Evolutionary conservation across 805 yeast species (phyloP).

Genomic region (Nakazawaea pomicola): DNA sequence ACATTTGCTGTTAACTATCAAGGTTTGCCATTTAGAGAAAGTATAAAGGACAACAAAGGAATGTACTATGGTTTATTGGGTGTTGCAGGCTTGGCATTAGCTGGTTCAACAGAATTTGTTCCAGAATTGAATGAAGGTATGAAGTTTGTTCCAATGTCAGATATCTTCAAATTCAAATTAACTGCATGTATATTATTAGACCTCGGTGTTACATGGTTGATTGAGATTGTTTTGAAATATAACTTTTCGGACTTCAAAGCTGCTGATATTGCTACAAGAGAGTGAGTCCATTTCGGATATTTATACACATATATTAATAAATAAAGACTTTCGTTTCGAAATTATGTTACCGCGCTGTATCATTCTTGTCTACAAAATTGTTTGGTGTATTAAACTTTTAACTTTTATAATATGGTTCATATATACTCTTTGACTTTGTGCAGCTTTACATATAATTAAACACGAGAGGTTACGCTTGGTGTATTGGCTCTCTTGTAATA

Average conservation of each 20-base stretch:
- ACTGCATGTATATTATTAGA: slow-evolving; percentile 72
- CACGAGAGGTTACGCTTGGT: slow-evolving; percentile 6
- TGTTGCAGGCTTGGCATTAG: slow-evolving; percentile 80
- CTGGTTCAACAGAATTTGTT: slow-evolving; percentile 90
- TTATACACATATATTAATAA: neutral
- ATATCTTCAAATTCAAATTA: slow-evolving; percentile 68
- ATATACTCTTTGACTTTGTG: neutral
- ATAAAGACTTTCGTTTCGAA: neutral
- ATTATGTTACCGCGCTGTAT: too few relatives aligned
- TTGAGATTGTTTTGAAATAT: slow-evolving; percentile 76
- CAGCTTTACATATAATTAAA: neutral
- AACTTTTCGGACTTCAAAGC: slow-evolving; percentile 89
- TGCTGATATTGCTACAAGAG: slow-evolving; percentile 73
- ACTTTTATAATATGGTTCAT: too few relatives aligned
- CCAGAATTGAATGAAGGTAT: slow-evolving; percentile 93
- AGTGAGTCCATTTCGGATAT: neutral
- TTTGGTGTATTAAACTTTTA: too few relatives aligned
- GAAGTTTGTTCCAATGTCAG: slow-evolving; percentile 84
- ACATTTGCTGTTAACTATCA: slow-evolving; percentile 97
- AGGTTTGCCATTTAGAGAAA: slow-evolving; percentile 94
- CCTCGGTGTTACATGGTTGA: slow-evolving; percentile 66
- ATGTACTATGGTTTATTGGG: slow-evolving; percentile 95
- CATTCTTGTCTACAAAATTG: too few relatives aligned
- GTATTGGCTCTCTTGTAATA: slow-evolving; percentile 22
- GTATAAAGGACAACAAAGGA: slow-evolving; percentile 85